Evolutionary conservation across 2,329 filamentous ascomycete genomes (phyloP), one percentile per base, ranked within the genome.

Genomic region (Furcasterigmium furcatum): DNA sequence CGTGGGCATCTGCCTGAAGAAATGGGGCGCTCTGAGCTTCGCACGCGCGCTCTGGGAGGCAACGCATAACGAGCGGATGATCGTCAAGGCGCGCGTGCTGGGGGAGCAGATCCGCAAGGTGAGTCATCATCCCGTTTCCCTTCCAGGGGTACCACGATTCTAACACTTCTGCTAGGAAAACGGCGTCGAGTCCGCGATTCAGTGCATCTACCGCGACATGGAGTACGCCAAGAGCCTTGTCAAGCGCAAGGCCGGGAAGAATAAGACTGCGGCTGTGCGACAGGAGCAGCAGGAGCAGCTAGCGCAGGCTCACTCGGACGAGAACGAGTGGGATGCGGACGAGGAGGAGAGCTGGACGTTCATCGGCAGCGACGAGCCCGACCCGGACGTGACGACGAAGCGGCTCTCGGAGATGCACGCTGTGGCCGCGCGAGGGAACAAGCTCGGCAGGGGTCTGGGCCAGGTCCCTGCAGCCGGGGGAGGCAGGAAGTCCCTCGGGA

Each of bases 261-360:
- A 72, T 46, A 63, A 58, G 36, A 55, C 55, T 9, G 22, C 58
- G 70, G 65, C 41, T 62, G 60, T 3, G 67, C 20, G 52, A 21
- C 30, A 55, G 4, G 52, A 62, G 13, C 45, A 53, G 47, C 13
- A 19, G 21, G 21, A 36, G 27, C n/a, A n/a, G n/a, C n/a, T n/a
- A n/a, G 38, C 22, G 7, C 16, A 14, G 36, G 44, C 29, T 8
- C 41, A 64, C 50, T 63, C 57, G 7, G 73, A 79, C 32, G 74
- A 80, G 41, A 69, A 77, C 12, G 69, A 68, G 38, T 16, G n/a
- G 9, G 34, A 36, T 12, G 34, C 34, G n/a, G 34, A 36, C 4
- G 84, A 84, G 25, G 84, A 88, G 57, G 90, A 95, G 62, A 88
- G 85, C 60, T 97, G 91, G 92, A 96, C 91, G 0, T 90, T 96